Evolutionary conservation across 2,329 filamentous ascomycete species (phyloP).

Genomic region (Tolypocladium paradoxum): DNA sequence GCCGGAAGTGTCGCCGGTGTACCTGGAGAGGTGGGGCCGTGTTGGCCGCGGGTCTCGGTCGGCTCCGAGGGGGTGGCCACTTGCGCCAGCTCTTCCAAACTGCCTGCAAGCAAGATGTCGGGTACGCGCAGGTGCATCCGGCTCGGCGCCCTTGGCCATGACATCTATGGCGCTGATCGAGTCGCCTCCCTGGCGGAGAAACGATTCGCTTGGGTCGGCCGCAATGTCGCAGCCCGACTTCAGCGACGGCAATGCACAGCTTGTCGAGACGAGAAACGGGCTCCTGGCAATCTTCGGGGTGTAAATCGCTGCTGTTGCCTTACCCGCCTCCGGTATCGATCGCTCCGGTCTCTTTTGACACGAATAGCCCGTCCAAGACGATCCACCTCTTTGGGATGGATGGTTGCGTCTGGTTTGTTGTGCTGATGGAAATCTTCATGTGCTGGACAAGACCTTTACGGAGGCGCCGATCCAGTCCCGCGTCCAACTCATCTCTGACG

Average conservation of each 20-base stretch:
- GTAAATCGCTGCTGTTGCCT: not conserved
- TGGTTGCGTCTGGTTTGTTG: not conserved
- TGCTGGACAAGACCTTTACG: not conserved
- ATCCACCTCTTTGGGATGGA: not conserved
- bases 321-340: not conserved
- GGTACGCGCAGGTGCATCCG: not conserved
- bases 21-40: not conserved
- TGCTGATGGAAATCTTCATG: not conserved
- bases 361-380: not conserved
- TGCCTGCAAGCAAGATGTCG: not conserved
- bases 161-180: conserved; percentile 33
- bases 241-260: not conserved
- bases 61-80: not conserved
- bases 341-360: not conserved
- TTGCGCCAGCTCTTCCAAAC: not conserved
- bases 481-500: not conserved
- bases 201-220: not conserved
- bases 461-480: not conserved
- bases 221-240: not conserved
- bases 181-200: conserved; percentile 25
- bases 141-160: not conserved
- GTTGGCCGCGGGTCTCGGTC: not conserved
- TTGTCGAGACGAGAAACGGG: not conserved
- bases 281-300: not conserved
- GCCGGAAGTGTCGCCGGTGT: not conserved